Evolutionary conservation across 2,329 filamentous ascomycete genomes (phyloP), one percentile per base, ranked within the genome.

Genomic region (Xylaria sp.): DNA sequence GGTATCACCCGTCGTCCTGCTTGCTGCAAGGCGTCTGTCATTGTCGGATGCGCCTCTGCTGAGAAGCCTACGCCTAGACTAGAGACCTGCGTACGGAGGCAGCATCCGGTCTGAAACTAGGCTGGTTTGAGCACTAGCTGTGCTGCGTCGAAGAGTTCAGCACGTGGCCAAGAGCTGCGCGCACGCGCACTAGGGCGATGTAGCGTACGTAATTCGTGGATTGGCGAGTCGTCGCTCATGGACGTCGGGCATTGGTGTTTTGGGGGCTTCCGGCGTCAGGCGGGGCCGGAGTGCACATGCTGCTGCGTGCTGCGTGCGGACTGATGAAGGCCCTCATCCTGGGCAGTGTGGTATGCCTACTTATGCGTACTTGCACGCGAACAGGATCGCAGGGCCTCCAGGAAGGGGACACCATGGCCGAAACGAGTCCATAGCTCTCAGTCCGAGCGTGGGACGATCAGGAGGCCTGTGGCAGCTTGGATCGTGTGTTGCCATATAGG

Each of bases 391-490:
- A 62, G 39, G 49, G 36, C 44, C 33, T 27, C 49, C 33, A 47
- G 42, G 56, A 47, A 51, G 29, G 36, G 38, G 29, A 20, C 45
- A 17, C 25, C 25, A 63, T 67, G 38, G 61, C 56, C 61, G 61
- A 67, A 60, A 62, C 63, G 7, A 33, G 49, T 38, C 38, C 49
- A 56, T 59, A 25, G 33, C 42, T 56, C 29, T 39, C 50, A 56
- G 50, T 51, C 65, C 65, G 65, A 65, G 61, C 50, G 38, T 63
- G 49, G 22, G 61, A 57, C 56, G 56, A 67, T 67, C 61, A 67
- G 65, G 65, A 60, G 65, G 33, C 49, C 47, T 44, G 42, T 56
- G 25, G 42, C 51, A 38, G 31, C 45, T 17, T 45, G 47, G 39
- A 55, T 63, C 58, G 64, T 57, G 54, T 63, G 64, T 47, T 63